These are phyloP conservation scores for Boechera stricta DNA, from an alignment of 345 rosid genomes.

Conservation along the genomic window DNA sequence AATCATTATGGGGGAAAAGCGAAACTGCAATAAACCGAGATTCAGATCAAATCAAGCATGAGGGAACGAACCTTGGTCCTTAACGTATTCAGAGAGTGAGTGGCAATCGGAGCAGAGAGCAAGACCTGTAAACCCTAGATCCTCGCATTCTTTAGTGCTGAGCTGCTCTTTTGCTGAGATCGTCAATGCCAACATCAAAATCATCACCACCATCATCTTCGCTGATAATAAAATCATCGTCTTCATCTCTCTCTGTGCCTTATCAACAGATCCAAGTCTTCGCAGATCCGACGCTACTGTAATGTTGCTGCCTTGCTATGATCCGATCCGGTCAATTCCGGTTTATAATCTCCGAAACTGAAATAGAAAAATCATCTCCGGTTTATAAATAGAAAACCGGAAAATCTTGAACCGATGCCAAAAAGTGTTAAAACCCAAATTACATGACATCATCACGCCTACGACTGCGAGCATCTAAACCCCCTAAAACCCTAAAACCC, in stretches of 20 bases:
- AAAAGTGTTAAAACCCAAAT: slow-evolving; percentile 2
- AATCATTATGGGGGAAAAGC: not conserved
- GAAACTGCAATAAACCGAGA: not conserved
- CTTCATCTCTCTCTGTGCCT: slow-evolving; percentile 30
- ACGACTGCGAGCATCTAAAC: slow-evolving; percentile 10
- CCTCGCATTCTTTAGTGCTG: slow-evolving; percentile 74
- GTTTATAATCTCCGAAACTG: slow-evolving; percentile 1
- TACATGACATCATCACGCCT: not conserved
- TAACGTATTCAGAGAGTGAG: slow-evolving; percentile 85
- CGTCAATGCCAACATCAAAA: slow-evolving; percentile 10
- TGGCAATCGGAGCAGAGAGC: slow-evolving; percentile 98
- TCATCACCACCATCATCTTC: slow-evolving; percentile 30
- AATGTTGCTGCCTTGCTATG: slow-evolving; percentile 12
- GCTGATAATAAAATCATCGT: slow-evolving; percentile 20
- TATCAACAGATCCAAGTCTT: slow-evolving; percentile 25
- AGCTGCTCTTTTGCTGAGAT: slow-evolving; percentile 63
- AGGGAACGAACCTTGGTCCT: slow-evolving; percentile 68
- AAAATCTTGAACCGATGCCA: slow-evolving; percentile 17
- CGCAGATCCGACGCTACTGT: slow-evolving; percentile 11
- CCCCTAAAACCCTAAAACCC: slow-evolving; percentile 39
- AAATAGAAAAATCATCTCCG: slow-evolving; percentile 11
- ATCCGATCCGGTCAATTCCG: slow-evolving; percentile 31
- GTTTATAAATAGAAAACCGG: not conserved
- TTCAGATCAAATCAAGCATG: slow-evolving; percentile 6
- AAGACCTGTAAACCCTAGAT: slow-evolving; percentile 92